Percentiles rank a stretch among this genome's conserved stretches.
Evolutionary conservation across 2,329 filamentous ascomycete genomes (phyloP).

Genomic region (Arthrobotrys musiformis): DNA sequence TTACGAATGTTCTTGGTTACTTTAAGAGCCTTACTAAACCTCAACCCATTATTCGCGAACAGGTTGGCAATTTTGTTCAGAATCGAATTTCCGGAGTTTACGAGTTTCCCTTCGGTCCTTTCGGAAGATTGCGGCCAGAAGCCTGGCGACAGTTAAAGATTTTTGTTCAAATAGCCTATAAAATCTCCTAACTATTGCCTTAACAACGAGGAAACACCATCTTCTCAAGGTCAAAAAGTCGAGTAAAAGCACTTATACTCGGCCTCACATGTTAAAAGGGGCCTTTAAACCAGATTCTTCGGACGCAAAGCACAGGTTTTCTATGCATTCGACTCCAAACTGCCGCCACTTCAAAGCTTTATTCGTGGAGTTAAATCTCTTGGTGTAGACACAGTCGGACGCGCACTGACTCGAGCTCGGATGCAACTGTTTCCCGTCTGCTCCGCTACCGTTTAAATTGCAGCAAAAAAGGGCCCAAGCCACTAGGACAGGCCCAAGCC

Average conservation of each 20-base stretch:
- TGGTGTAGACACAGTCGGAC: not conserved
- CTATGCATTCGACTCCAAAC: not conserved
- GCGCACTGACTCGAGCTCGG: slow-evolving; percentile 7
- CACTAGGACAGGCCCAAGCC: not conserved
- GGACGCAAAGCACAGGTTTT: not conserved
- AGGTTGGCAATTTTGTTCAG: not conserved
- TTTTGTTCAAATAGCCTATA: slow-evolving; percentile 35
- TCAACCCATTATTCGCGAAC: not conserved
- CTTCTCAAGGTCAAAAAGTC: slow-evolving; percentile 5
- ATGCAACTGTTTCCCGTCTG: slow-evolving; percentile 11
- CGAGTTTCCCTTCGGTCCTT: slow-evolving; percentile 2
- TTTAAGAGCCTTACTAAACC: slow-evolving; percentile 11
- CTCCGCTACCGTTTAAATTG: slow-evolving; percentile 23
- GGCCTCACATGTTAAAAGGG: slow-evolving; percentile 31
- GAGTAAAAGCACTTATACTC: slow-evolving; percentile 15
- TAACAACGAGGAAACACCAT: not conserved
- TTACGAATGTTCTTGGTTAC: not conserved
- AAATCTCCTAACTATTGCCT: slow-evolving; percentile 11
- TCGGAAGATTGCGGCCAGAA: slow-evolving; percentile 29
- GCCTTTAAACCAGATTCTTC: not conserved
- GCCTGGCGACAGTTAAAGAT: not conserved
- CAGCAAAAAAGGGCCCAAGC: slow-evolving; percentile 30
- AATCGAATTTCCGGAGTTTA: not conserved
- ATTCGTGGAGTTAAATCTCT: not conserved
- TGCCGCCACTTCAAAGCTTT: not conserved